Conservation (phyloP, 805 yeast genomes). For the Saturnispora halmiae region DNA sequence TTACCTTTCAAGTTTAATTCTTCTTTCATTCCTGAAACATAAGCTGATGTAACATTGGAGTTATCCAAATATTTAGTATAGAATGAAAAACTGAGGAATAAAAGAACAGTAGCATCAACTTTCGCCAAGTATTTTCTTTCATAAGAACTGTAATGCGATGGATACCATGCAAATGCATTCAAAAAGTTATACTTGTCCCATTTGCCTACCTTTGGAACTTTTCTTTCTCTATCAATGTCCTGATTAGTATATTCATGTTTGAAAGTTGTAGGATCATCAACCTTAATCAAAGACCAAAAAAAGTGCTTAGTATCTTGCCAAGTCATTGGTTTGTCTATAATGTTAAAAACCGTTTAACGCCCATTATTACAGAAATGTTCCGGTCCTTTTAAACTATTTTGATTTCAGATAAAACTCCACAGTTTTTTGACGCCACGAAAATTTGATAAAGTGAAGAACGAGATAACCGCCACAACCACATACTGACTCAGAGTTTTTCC, state of each 20-base stretch:
- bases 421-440: not conserved
- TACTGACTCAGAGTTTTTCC: too few species aligned
- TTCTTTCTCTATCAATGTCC: conserved; percentile 14
- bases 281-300: not conserved
- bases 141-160: conserved; percentile 15
- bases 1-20: conserved; percentile 24
- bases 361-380: too few species aligned
- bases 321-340: not conserved
- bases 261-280: conserved; percentile 13
- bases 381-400: too few species aligned
- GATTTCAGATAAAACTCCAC: too few species aligned
- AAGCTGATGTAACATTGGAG: conserved; percentile 47
- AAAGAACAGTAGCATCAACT: conserved; percentile 12
- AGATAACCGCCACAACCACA: too few species aligned
- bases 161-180: conserved; percentile 15
- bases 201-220: conserved; percentile 3
- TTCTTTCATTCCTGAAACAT: conserved; percentile 60
- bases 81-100: conserved; percentile 29
- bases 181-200: conserved; percentile 12
- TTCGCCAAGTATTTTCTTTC: conserved; percentile 15
- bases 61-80: conserved; percentile 53
- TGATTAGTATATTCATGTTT: conserved; percentile 14
- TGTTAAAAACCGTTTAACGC: not conserved
- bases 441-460: too few species aligned
- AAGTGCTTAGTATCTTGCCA: not conserved